A percentile compares a stretch with the other conserved stretches of the same genome.
These are phyloP conservation scores for Glarea lozoyensis DNA, from an alignment of 495 filamentous ascomycete genomes.

Conservation along the genomic window DNA sequence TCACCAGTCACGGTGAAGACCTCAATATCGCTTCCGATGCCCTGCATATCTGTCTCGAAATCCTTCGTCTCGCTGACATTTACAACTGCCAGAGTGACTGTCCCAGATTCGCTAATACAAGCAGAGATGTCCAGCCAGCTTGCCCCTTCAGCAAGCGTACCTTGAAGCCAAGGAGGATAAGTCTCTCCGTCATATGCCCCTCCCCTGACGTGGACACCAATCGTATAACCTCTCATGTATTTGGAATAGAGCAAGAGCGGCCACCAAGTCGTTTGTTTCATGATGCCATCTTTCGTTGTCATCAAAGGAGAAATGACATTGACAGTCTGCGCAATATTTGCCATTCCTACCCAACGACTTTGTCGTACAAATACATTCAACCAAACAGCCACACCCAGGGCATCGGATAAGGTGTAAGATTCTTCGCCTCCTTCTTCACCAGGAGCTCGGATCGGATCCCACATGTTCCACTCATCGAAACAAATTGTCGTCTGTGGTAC, in stretches of 20 bases:
- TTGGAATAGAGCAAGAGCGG: conserved; percentile 60
- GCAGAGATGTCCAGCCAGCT: conserved; percentile 68
- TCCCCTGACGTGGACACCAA: conserved; percentile 51
- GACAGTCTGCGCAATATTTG: conserved; percentile 70
- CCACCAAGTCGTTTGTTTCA: conserved; percentile 74
- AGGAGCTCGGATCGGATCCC: conserved; percentile 65
- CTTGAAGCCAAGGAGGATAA: conserved; percentile 53
- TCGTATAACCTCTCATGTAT: conserved; percentile 65
- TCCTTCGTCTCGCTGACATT: conserved; percentile 54
- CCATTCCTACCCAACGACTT: conserved; percentile 64
- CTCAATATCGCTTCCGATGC: conserved; percentile 34
- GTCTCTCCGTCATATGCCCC: conserved; percentile 55
- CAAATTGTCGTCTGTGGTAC: conserved; percentile 53
- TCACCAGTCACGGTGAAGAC: conserved; percentile 54
- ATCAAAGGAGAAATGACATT: conserved; percentile 74
- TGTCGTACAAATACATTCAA: conserved; percentile 76
- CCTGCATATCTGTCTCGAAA: conserved; percentile 47
- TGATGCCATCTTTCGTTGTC: conserved; percentile 52
- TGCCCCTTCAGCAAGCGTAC: conserved; percentile 46
- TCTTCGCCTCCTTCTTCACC: conserved; percentile 62
- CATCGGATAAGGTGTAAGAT: conserved; percentile 66
- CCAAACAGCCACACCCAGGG: conserved; percentile 63
- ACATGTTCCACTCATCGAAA: conserved; percentile 84
- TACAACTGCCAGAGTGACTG: conserved; percentile 55
- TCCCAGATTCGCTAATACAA: conserved; percentile 49